Percentiles rank a stretch among this genome's conserved stretches.
These are phyloP conservation scores for Neocatenulostroma microsporum DNA, from an alignment of 2,329 filamentous ascomycete species.

Conservation along the genomic window DNA sequence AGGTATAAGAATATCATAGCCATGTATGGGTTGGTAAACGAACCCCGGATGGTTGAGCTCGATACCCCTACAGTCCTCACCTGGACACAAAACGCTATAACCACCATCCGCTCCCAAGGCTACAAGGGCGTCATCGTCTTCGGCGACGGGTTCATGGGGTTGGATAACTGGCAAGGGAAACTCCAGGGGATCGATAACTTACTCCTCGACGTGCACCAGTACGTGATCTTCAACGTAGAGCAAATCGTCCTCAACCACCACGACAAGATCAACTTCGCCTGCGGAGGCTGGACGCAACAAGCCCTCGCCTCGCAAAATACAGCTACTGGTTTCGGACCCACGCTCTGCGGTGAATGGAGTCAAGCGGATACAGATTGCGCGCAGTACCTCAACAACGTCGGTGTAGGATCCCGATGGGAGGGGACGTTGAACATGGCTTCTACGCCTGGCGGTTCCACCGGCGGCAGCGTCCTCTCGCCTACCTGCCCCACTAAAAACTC, in stretches of 20 bases:
- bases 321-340: conserved; percentile 78
- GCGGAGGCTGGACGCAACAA: conserved; percentile 77
- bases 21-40: conserved; percentile 92
- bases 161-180: conserved; percentile 82
- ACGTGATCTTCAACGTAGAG: conserved; percentile 91
- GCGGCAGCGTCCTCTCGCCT: conserved; percentile 57
- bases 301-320: conserved; percentile 63
- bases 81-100: conserved; percentile 72
- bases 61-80: conserved; percentile 57
- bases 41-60: conserved; percentile 73
- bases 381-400: conserved; percentile 77
- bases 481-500: conserved; percentile 62
- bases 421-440: conserved; percentile 62
- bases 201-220: conserved; percentile 94
- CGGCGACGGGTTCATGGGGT: conserved; percentile 89
- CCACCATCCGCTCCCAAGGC: conserved; percentile 67
- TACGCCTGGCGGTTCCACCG: conserved; percentile 45
- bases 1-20: conserved; percentile 87
- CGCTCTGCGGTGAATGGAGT: conserved; percentile 92
- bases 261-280: conserved; percentile 80
- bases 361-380: conserved; percentile 97
- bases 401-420: conserved; percentile 82
- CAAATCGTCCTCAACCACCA: conserved; percentile 76
- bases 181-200: conserved; percentile 64
- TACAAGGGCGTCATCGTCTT: conserved; percentile 68